These are phyloP conservation scores for Penstemon eatonii DNA, from an alignment of 257 asterid genomes.

Conservation along the genomic window DNA sequence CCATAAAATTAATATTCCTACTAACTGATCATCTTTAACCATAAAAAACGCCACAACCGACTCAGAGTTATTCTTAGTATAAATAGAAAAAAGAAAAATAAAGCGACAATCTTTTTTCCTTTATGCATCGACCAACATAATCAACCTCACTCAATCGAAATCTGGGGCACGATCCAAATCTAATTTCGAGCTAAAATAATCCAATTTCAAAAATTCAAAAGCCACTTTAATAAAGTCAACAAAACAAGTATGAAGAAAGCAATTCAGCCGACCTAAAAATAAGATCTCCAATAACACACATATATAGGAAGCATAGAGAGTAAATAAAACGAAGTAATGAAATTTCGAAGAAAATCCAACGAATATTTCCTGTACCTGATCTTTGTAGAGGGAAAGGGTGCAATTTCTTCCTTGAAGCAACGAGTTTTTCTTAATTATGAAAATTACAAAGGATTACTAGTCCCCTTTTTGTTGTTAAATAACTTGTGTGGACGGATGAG, in stretches of 20 bases:
- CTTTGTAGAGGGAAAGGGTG: conserved; percentile 5
- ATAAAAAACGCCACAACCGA: neutral
- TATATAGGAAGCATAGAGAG: neutral
- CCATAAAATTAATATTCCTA: neutral
- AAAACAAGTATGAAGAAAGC: conserved; percentile 1
- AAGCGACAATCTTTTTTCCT: neutral
- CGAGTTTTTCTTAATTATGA: conserved; percentile 2
- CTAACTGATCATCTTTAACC: neutral
- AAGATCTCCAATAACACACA: conserved; percentile 6
- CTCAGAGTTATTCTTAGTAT: neutral
- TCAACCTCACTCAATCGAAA: conserved; percentile 11
- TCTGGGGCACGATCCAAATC: conserved; percentile 13
- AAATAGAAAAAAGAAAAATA: neutral
- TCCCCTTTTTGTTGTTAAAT: neutral
- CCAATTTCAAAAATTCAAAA: neutral
- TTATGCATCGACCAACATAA: conserved; percentile 18
- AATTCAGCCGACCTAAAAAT: neutral
- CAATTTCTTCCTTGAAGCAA: conserved; percentile 31
- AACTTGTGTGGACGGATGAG: neutral
- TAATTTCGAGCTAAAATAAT: conserved; percentile 18
- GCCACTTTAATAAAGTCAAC: neutral
- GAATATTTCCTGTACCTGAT: conserved; percentile 29
- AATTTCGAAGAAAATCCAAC: neutral
- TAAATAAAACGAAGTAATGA: neutral
- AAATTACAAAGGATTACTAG: too few relatives aligned